Base-by-base conservation (phyloP, 2,329 filamentous ascomycete species). In the Cordyceps cateniannulata region DNA sequence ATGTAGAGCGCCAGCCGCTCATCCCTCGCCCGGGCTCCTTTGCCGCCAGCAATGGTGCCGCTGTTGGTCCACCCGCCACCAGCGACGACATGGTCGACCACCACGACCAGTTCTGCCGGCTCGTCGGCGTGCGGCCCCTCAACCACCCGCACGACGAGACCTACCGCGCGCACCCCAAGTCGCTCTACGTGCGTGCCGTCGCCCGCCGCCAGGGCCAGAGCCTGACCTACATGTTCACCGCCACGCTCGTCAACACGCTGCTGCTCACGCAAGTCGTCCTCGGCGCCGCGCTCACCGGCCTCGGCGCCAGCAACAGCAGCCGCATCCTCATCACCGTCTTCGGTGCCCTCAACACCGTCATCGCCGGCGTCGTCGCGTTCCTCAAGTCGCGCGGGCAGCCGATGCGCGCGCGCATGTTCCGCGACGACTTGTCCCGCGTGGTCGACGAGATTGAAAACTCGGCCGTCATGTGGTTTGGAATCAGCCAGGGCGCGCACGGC, bases 361-460 rank as follows among this genome's bases (percentile, higher is more conserved):
- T 66, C 32, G 65, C 65, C n/a, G 65, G 65, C 14, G 49, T 67
- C 24, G 51, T 67, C 29, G 63, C 65, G 10, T 67, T 64, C 27
- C 61, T 67, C 49, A 67, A 67, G 61, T 66, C 64, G 5, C 56
- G 65, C 9, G 65, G 65, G 38, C 65, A 67, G 64, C 65, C 65
- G 7, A 59, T 65, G 56, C 63, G 65, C 27, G 59, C 64, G 16
- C 62, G 64, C 56, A 65, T 67, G 60, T 67, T 67, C 63, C 63
- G 64, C 32, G 65, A 67, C 60, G 65, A 67, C 52, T 60, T 67
- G 27, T 61, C 64, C 7, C 63, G 65, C 48, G 65, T 67, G 6
- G 65, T 67, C 18, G 65, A 65, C 54, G 65, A 67, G 62, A 67
- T 67, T 52, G 65, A 67, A 50, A 67, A 66, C 60, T 65, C 63